Base-by-base conservation (phyloP, 2,329 filamentous ascomycete genomes). In the Trichophyton equinum region DNA sequence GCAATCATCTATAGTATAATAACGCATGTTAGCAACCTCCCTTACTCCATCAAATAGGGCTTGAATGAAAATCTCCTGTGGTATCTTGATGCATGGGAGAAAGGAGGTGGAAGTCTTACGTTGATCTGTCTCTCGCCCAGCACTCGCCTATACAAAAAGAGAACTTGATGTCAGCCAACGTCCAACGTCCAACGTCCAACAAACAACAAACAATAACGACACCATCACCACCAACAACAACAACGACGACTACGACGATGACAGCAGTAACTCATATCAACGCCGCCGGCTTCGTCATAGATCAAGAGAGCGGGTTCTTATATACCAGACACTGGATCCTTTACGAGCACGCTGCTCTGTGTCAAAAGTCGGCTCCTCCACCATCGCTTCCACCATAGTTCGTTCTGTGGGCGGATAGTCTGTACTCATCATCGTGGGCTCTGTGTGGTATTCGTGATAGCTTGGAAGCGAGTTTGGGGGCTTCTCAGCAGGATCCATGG, bases 41-140 rank as follows among this genome's bases (percentile, higher is more conserved):
- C 8, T 15, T 30, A 47, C 18, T 53, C 25, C 25, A 30, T 15
- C n/a, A 11, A 53, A 53, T 13, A 1, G 4, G 8, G 7, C 25
- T 2, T 8, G 18, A 38, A 38, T 4, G 33, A 38, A 13, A 13
- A 38, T 38, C 2, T 9, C 6, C 18, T 13, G 22, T 22, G 22
- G 18, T 22, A 51, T 8, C 11, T 13, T 27, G 36, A 46, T 46
- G n/a, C n/a, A 7, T 22, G n/a, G n/a, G 7, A 5, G 11, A 59
- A 20, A 40, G 25, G 33, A 40, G 38, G 8, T 13, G 8, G 15
- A 27, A 51, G 22, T 65, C 64, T 64, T 59, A 66, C 64, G 63
- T 75, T 77, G 62, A 76, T 75, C 47, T 77, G 74, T 46, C 74
- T 67, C 63, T 76, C 74, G 46, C 70, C 70, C 55, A 77, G 64